Percentiles rank a stretch among this genome's conserved stretches.
These are phyloP conservation scores for Phytophthora nicotianae DNA, from an alignment of 352 stramenopile species.

Conservation along the genomic window DNA sequence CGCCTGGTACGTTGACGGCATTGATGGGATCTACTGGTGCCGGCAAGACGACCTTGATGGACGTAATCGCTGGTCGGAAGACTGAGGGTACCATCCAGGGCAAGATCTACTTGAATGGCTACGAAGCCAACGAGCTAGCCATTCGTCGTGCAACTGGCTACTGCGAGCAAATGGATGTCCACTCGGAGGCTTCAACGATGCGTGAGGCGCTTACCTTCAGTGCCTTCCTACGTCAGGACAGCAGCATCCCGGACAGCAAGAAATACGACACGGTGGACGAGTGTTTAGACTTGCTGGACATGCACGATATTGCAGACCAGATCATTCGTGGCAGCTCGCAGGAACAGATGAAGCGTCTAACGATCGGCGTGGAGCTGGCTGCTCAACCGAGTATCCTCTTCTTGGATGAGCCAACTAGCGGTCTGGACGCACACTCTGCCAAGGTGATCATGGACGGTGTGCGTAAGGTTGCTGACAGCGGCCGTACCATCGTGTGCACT, in stretches of 20 bases:
- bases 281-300: conserved; percentile 35
- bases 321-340: conserved; percentile 43
- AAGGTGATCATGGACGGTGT: conserved; percentile 80
- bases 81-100: conserved; percentile 61
- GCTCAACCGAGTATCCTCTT: conserved; percentile 34
- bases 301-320: conserved; percentile 40
- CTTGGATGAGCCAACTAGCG: background rate
- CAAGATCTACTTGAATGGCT: conserved; percentile 51
- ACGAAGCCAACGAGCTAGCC: conserved; percentile 34
- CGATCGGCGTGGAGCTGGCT: conserved; percentile 70
- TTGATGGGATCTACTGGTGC: conserved; percentile 76
- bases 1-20: conserved; percentile 86
- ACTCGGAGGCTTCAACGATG: background rate
- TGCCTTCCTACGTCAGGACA: background rate
- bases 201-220: background rate
- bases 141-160: conserved; percentile 29
- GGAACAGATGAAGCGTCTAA: conserved; percentile 42
- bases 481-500: conserved; percentile 31
- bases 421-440: conserved; percentile 37
- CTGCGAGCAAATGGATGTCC: background rate
- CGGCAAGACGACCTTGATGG: conserved; percentile 43
- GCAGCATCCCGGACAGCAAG: background rate
- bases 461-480: conserved; percentile 69
- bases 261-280: conserved; percentile 36
- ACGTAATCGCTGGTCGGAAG: conserved; percentile 21